A percentile compares a stretch with the other conserved stretches of the same genome.
Evolutionary conservation across 768 basidiomycete species (phyloP).

Genomic region (Exsudoporus frostii): DNA sequence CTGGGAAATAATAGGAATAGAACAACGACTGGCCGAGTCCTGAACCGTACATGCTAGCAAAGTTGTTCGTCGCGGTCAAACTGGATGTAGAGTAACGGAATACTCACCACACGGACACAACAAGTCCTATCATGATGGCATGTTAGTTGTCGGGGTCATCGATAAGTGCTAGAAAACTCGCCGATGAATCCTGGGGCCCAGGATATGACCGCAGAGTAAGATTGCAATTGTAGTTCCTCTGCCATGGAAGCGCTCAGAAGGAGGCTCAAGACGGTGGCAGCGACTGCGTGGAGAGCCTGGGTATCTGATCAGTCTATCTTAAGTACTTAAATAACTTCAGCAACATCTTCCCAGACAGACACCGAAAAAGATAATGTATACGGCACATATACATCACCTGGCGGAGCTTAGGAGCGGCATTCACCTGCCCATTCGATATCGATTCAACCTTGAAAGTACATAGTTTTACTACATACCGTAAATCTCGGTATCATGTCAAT

Average conservation of each 20-base stretch:
- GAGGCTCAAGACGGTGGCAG: neutral
- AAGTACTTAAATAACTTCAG: neutral
- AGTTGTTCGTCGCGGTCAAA: neutral
- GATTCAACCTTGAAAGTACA: neutral
- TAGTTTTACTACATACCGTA: neutral
- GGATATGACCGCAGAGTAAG: neutral
- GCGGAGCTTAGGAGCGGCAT: no score
- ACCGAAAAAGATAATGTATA: neutral
- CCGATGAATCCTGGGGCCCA: constrained; percentile 7
- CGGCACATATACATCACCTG: neutral
- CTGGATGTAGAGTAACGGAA: neutral
- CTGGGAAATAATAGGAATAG: constrained; percentile 3
- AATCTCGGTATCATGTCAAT: neutral
- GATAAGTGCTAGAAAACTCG: neutral
- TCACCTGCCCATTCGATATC: neutral
- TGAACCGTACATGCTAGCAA: constrained; percentile 3
- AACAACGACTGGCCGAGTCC: constrained; percentile 5
- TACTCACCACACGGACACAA: neutral
- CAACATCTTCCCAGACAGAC: neutral
- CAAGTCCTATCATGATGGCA: neutral
- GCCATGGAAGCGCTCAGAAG: neutral
- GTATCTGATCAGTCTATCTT: neutral
- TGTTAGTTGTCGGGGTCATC: neutral
- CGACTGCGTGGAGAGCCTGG: neutral
- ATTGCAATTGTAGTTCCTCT: neutral